Evolutionary conservation across 441 rosid species (phyloP).

Genomic region (Jatropha podagrica): DNA sequence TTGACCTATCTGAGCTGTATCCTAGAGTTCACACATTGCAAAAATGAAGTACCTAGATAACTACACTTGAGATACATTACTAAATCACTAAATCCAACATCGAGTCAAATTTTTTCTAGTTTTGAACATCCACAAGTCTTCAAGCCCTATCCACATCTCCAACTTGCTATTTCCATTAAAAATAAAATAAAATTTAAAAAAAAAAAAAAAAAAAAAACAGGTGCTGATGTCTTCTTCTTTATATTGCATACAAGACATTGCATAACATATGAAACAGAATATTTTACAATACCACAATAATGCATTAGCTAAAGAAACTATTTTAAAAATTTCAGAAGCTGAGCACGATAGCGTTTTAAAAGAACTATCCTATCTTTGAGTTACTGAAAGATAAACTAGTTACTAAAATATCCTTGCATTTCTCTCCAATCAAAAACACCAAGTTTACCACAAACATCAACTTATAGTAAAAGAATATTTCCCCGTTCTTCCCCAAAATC

Average conservation of each 20-base stretch:
- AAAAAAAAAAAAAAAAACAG: background rate
- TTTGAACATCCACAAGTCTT: background rate
- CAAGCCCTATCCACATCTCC: background rate
- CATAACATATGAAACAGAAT: background rate
- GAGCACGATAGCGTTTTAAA: background rate
- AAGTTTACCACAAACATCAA: background rate
- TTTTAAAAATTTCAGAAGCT: background rate
- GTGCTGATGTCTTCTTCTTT: background rate
- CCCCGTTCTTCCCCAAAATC: background rate
- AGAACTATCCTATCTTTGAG: background rate
- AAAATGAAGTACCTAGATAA: background rate
- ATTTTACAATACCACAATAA: background rate
- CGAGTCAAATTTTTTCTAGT: background rate
- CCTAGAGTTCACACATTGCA: background rate
- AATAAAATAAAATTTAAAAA: too few species aligned
- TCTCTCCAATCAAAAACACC: background rate
- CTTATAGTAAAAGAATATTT: background rate
- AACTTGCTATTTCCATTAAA: background rate
- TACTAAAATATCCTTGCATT: background rate
- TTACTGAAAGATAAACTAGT: background rate
- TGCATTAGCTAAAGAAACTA: background rate
- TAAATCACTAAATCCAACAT: background rate
- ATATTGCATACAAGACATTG: background rate
- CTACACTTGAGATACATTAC: background rate
- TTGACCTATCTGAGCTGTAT: background rate